phyloP scores from a whole-genome alignment of 2,329 filamentous ascomycete species.

The Scopulariopsis brevicaulis region DNA sequence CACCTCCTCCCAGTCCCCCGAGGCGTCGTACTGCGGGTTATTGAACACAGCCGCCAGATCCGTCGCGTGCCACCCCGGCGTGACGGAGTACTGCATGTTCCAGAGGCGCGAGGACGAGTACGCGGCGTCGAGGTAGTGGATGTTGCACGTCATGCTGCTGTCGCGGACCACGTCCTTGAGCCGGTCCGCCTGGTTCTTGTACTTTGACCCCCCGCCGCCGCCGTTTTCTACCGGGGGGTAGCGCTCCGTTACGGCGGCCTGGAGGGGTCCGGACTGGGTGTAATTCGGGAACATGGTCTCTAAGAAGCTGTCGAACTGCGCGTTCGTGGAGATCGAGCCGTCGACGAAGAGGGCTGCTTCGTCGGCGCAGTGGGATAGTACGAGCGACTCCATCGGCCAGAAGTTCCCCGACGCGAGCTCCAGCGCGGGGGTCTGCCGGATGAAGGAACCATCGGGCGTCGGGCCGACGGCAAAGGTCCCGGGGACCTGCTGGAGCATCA shows the following conservation, averaged over 20 bases:
- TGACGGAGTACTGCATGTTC: slow-evolving; percentile 26
- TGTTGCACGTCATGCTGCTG: slow-evolving; percentile 23
- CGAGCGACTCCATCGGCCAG: slow-evolving; percentile 14
- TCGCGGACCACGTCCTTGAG: slow-evolving; percentile 19
- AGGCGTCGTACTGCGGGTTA: slow-evolving; percentile 14
- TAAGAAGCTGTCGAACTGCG: slow-evolving; percentile 19
- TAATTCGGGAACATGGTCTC: slow-evolving; percentile 18
- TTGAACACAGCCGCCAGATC: slow-evolving; percentile 29
- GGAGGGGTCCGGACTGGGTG: slow-evolving; percentile 14
- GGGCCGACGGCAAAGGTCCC: slow-evolving; percentile 20
- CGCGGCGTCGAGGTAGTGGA: slow-evolving; percentile 23
- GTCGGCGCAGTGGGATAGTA: slow-evolving; percentile 18
- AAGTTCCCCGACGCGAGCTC: slow-evolving; percentile 16
- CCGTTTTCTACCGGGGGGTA: slow-evolving; percentile 13
- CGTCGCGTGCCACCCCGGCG: slow-evolving; percentile 24
- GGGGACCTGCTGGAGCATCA: slow-evolving; percentile 13
- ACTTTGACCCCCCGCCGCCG: slow-evolving; percentile 9
- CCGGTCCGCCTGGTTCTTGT: slow-evolving; percentile 15
- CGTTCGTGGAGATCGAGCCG: slow-evolving; percentile 16
- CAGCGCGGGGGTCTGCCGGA: slow-evolving; percentile 18
- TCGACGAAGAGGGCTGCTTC: slow-evolving; percentile 18
- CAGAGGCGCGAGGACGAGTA: slow-evolving; percentile 21
- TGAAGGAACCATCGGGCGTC: slow-evolving; percentile 17
- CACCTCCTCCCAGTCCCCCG: slow-evolving; percentile 11
- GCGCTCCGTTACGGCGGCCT: slow-evolving; percentile 14